Percentiles rank a stretch among this genome's conserved stretches.
These are phyloP conservation scores for Lizanozyma gosingica DNA, from an alignment of 1,139 yeast species.

Conservation along the genomic window DNA sequence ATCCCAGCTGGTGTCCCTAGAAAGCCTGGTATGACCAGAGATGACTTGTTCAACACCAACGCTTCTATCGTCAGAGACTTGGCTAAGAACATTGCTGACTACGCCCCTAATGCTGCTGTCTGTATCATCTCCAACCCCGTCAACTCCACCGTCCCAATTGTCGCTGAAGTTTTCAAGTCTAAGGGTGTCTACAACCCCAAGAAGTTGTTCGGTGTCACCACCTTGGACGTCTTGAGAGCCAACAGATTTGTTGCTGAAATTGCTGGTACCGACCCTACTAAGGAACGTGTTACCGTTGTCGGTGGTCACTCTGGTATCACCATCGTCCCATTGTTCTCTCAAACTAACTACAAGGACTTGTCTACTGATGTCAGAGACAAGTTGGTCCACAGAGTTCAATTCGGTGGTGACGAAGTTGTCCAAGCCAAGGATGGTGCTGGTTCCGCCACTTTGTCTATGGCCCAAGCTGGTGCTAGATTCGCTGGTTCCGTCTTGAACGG, in stretches of 20 bases:
- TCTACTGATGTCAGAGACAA: slow-evolving; percentile 52
- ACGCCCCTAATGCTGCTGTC: slow-evolving; percentile 81
- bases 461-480: slow-evolving; percentile 94
- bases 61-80: slow-evolving; percentile 92
- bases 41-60: slow-evolving; percentile 93
- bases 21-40: slow-evolving; percentile 99
- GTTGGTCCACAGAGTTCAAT: slow-evolving; percentile 88
- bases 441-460: slow-evolving; percentile 98
- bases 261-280: slow-evolving; percentile 47
- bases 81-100: slow-evolving; percentile 81
- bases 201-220: slow-evolving; percentile 94
- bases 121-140: slow-evolving; percentile 94
- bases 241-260: slow-evolving; percentile 82
- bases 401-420: slow-evolving; percentile 98
- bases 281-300: slow-evolving; percentile 71
- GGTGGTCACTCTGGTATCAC: slow-evolving; percentile 99
- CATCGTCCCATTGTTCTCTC: slow-evolving; percentile 89
- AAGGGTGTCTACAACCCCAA: slow-evolving; percentile 85
- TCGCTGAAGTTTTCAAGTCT: slow-evolving; percentile 84
- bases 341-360: slow-evolving; percentile 48
- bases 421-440: slow-evolving; percentile 99
- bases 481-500: slow-evolving; percentile 83
- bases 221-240: slow-evolving; percentile 90
- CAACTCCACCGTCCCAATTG: slow-evolving; percentile 97
- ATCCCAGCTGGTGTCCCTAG: slow-evolving; percentile 99